Conservation (phyloP, 179 eudicot species). For the Actinidia arguta region DNA sequence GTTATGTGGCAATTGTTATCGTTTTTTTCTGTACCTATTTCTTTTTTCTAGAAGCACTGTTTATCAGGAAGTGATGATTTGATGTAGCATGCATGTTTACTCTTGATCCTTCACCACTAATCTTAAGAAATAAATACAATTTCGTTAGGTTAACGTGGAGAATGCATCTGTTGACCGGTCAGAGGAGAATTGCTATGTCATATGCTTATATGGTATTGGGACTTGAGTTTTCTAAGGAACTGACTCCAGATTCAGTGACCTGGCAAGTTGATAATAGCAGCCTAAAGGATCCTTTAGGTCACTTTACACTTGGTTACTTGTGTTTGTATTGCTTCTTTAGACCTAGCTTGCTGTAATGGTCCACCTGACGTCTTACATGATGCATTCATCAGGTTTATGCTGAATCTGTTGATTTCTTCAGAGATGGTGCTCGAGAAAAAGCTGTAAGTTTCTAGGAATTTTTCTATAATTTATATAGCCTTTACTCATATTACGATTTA, state of each 20-base stretch:
- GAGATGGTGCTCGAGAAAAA: conserved; percentile 95
- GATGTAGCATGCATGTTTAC: not conserved
- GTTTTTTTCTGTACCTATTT: not conserved
- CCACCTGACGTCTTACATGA: conserved; percentile 11
- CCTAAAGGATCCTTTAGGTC: conserved; percentile 98
- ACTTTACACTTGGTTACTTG: conserved; percentile 11
- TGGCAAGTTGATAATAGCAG: conserved; percentile 84
- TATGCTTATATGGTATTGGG: conserved; percentile 97
- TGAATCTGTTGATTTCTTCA: conserved; percentile 97
- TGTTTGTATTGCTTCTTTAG: conserved; percentile 12
- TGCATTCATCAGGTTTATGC: conserved; percentile 76
- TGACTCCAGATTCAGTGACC: conserved; percentile 95
- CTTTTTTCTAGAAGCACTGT: too few species aligned
- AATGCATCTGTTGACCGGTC: conserved; percentile 94
- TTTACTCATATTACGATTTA: too few species aligned
- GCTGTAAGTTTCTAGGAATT: conserved; percentile 50
- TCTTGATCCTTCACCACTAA: not conserved
- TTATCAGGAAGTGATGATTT: too few species aligned
- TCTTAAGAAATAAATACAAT: conserved; percentile 8
- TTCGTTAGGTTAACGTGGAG: conserved; percentile 98
- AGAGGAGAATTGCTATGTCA: conserved; percentile 83
- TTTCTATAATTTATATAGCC: too few species aligned
- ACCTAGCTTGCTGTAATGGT: not conserved
- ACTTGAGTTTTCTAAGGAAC: conserved; percentile 86
- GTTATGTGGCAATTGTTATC: not conserved